Conservation (phyloP, 805 yeast species). For the Komagataella pseudopastoris region DNA sequence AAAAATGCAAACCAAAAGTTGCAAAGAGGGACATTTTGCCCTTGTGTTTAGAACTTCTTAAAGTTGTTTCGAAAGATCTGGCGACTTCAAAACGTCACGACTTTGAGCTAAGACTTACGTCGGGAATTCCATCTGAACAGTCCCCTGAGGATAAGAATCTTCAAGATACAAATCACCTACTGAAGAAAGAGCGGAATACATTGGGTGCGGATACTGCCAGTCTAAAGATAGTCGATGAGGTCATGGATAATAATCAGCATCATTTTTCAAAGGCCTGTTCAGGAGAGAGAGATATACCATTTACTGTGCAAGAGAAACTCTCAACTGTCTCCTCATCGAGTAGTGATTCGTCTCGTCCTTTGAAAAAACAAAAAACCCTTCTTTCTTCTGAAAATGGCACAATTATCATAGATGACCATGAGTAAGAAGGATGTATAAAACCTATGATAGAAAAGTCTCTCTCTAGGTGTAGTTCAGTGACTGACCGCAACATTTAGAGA, state of each 20-base stretch:
- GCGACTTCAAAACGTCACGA: constrained; percentile 7
- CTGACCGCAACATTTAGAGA: too few species aligned
- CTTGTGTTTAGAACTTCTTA: constrained; percentile 14
- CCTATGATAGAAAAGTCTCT: too few species aligned
- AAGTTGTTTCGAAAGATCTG: constrained; percentile 8
- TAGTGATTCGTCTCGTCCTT: too few species aligned
- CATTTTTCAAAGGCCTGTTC: background rate
- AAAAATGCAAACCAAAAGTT: constrained; percentile 22
- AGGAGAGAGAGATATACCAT: background rate
- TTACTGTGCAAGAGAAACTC: background rate
- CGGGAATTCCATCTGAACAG: background rate
- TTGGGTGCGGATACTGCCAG: background rate
- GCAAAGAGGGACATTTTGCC: constrained; percentile 35
- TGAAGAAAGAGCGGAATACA: background rate
- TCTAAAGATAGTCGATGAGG: background rate
- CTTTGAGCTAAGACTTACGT: background rate
- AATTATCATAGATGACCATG: background rate
- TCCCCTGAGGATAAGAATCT: background rate
- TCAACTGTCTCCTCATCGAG: background rate
- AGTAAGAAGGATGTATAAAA: background rate
- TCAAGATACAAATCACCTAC: background rate
- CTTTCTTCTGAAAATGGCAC: background rate
- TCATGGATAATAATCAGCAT: too few species aligned
- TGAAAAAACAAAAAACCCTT: background rate
- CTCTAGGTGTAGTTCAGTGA: too few species aligned